These are phyloP conservation scores for Plicaturopsis crispa DNA, from an alignment of 768 basidiomycete genomes.

Conservation along the genomic window DNA sequence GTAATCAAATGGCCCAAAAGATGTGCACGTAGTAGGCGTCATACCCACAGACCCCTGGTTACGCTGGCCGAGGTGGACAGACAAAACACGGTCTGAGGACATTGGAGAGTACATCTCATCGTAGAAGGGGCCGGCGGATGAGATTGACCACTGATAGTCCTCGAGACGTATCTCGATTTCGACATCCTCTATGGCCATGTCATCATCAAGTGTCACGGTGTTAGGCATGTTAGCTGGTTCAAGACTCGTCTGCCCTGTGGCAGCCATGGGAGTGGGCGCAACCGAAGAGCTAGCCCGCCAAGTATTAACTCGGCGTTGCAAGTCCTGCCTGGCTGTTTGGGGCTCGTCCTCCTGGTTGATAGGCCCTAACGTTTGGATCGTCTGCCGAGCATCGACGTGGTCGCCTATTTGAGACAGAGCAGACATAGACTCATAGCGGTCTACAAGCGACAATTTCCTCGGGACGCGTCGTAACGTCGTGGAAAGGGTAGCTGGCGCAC, in stretches of 20 bases:
- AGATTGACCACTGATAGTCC: slow-evolving; percentile 65
- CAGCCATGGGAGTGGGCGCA: slow-evolving; percentile 38
- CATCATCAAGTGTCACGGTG: slow-evolving; percentile 25
- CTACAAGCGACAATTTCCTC: slow-evolving; percentile 61
- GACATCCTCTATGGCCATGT: slow-evolving; percentile 14
- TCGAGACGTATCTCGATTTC: slow-evolving; percentile 46
- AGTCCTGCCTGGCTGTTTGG: slow-evolving; percentile 37
- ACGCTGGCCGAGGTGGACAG: slow-evolving; percentile 50
- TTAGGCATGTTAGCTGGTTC: slow-evolving; percentile 48
- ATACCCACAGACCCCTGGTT: slow-evolving; percentile 48
- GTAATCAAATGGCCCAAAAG: slow-evolving; percentile 48
- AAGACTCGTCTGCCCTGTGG: slow-evolving; percentile 40
- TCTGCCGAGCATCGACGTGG: slow-evolving; percentile 18
- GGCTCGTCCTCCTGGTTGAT: slow-evolving; percentile 59
- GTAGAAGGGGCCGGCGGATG: slow-evolving; percentile 57
- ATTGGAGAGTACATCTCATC: slow-evolving; percentile 30
- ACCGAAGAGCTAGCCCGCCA: slow-evolving; percentile 58
- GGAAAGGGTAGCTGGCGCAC: slow-evolving; percentile 21
- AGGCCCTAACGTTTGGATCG: slow-evolving; percentile 41
- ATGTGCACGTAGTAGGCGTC: slow-evolving; percentile 47
- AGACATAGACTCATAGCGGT: slow-evolving; percentile 45
- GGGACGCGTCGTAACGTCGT: slow-evolving; percentile 44
- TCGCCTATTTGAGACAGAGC: slow-evolving; percentile 23
- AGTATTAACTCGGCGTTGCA: slow-evolving; percentile 51
- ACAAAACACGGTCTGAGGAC: slow-evolving; percentile 33